Conservation (phyloP, 805 yeast species). For the Lachancea lanzarotensis region DNA sequence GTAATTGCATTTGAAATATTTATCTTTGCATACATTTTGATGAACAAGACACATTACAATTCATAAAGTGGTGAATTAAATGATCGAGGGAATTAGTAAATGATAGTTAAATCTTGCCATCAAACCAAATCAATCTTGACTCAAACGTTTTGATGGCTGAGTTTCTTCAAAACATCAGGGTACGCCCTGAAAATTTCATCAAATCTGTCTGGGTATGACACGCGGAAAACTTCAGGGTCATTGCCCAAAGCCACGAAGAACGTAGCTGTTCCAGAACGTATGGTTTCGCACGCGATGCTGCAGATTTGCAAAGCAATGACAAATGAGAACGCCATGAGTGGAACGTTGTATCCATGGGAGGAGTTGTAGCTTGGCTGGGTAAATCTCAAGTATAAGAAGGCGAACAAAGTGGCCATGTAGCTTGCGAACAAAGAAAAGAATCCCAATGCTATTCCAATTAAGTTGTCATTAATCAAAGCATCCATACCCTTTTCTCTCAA, state of each 20-base stretch:
- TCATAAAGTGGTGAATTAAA: not conserved
- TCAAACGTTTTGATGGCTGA: constrained; percentile 31
- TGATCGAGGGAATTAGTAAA: not conserved
- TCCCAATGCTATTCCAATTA: constrained; percentile 72
- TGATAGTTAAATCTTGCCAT: not conserved
- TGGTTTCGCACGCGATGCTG: constrained; percentile 62
- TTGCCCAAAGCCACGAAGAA: constrained; percentile 77
- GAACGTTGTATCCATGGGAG: constrained; percentile 57
- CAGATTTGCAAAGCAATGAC: constrained; percentile 71
- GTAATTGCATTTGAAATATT: not conserved
- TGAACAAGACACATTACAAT: not conserved
- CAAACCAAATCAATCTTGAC: not conserved
- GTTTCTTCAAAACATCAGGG: constrained; percentile 60
- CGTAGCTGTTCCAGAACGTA: constrained; percentile 76
- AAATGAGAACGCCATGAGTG: constrained; percentile 67
- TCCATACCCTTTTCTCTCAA: constrained; percentile 75
- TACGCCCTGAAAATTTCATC: constrained; percentile 58
- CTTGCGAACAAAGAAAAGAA: constrained; percentile 70
- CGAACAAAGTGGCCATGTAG: constrained; percentile 54
- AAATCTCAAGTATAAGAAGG: constrained; percentile 58
- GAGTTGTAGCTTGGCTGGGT: constrained; percentile 63
- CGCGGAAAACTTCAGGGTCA: constrained; percentile 77
- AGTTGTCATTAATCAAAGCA: constrained; percentile 76
- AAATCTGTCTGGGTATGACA: constrained; percentile 62
- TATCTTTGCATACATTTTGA: not conserved